Conservation (phyloP, 495 filamentous ascomycete genomes). For the Trichoderma virens region DNA sequence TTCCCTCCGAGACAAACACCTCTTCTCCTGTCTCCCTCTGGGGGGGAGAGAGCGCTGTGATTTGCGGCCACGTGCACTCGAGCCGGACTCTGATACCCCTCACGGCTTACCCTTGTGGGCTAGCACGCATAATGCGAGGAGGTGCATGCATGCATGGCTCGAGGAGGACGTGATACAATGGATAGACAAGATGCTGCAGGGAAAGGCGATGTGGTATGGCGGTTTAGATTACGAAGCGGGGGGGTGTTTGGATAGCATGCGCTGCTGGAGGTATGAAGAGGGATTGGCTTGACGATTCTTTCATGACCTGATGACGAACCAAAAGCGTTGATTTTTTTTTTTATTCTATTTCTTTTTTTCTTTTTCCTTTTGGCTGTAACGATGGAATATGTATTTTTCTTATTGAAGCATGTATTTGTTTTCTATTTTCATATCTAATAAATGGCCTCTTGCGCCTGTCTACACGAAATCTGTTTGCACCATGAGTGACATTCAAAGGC, state of each 20-base stretch:
- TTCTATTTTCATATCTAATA: background rate
- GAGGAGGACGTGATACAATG: background rate
- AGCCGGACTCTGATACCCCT: constrained; percentile 4
- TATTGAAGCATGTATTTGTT: background rate
- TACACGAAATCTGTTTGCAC: background rate
- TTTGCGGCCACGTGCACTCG: constrained; percentile 2
- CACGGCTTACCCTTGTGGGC: constrained; percentile 7
- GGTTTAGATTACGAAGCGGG: background rate
- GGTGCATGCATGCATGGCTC: constrained; percentile 6
- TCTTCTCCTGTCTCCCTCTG: background rate
- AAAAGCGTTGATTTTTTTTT: background rate
- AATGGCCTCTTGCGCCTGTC: background rate
- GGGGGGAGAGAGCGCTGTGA: background rate
- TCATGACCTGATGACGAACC: background rate
- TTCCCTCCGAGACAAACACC: background rate
- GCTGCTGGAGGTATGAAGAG: background rate
- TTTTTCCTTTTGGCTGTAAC: background rate
- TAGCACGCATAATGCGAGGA: constrained; percentile 5
- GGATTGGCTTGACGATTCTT: background rate
- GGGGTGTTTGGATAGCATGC: constrained; percentile 6
- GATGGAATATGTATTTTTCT: background rate
- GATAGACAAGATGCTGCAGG: background rate
- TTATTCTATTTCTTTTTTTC: background rate
- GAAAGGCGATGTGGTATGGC: background rate
- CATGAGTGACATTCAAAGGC: background rate